Evolutionary conservation across 805 yeast genomes (phyloP).

Genomic region (Wickerhamiella bombiphila): DNA sequence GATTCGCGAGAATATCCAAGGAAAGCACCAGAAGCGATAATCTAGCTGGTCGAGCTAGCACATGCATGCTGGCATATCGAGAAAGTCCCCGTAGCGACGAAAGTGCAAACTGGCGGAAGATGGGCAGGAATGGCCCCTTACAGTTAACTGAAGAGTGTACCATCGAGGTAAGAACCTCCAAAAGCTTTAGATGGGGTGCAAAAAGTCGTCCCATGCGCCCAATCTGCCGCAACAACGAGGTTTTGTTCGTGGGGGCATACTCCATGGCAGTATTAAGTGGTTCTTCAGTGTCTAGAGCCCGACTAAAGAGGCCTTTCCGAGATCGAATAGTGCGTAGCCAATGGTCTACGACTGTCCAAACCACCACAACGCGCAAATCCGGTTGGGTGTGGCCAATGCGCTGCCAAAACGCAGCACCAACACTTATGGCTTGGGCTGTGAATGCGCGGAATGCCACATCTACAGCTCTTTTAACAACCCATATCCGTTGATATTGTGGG

Average conservation of each 20-base stretch:
- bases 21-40: constrained; percentile 62
- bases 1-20: constrained; percentile 46
- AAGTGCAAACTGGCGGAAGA: constrained; percentile 45
- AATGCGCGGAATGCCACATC: constrained; percentile 55
- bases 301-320: constrained; percentile 50
- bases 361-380: constrained; percentile 39
- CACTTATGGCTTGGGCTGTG: constrained; percentile 41
- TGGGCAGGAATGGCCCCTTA: constrained; percentile 51
- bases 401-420: constrained; percentile 68
- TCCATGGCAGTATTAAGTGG: constrained; percentile 70
- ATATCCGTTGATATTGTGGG: neutral
- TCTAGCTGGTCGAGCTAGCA: constrained; percentile 60
- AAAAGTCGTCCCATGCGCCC: constrained; percentile 32
- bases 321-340: constrained; percentile 55
- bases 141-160: constrained; percentile 67
- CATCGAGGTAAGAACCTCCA: constrained; percentile 54
- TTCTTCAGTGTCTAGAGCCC: constrained; percentile 35
- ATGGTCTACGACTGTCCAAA: constrained; percentile 51
- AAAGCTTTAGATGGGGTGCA: constrained; percentile 57
- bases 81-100: constrained; percentile 36
- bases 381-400: constrained; percentile 57
- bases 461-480: constrained; percentile 19
- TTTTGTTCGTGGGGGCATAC: constrained; percentile 69
- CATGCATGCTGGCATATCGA: constrained; percentile 57
- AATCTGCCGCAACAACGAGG: constrained; percentile 39